Evolutionary conservation across 2,329 filamentous ascomycete genomes (phyloP).

Genomic region (Fusarium nurragi): DNA sequence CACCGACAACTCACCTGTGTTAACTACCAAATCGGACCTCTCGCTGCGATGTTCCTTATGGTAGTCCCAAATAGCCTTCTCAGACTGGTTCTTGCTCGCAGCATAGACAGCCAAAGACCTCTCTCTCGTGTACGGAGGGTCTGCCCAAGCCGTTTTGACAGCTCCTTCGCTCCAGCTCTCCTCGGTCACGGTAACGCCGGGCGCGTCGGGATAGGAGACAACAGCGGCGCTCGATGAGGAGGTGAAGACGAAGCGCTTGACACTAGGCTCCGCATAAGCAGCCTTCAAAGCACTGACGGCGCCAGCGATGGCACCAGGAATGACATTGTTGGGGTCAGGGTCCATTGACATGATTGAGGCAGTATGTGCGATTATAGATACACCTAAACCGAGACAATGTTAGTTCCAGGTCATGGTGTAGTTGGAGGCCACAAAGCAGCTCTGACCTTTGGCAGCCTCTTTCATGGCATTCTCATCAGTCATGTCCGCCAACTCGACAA

Average conservation of each 20-base stretch:
- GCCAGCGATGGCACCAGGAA: conserved; percentile 48
- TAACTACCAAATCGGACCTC: conserved; percentile 44
- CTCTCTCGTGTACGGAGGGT: conserved; percentile 47
- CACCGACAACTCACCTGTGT: conserved; percentile 21
- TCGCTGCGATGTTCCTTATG: conserved; percentile 30
- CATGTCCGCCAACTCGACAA: conserved; percentile 50
- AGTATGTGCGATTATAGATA: conserved; percentile 50
- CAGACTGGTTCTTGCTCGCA: conserved; percentile 52
- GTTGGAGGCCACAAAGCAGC: rapidly evolving
- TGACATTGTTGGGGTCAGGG: conserved; percentile 52
- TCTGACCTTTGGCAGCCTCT: conserved; percentile 43
- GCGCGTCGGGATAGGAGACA: background rate
- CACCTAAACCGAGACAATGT: conserved; percentile 3
- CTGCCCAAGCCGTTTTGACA: conserved; percentile 49
- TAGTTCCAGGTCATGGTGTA: rapidly evolving
- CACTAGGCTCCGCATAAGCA: conserved; percentile 46
- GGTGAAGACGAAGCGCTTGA: conserved; percentile 52
- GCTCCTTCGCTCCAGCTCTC: conserved; percentile 49
- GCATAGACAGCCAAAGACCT: conserved; percentile 47
- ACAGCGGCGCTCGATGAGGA: conserved; percentile 25
- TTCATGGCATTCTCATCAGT: conserved; percentile 37
- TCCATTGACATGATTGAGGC: conserved; percentile 50
- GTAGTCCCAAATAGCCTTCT: conserved; percentile 53
- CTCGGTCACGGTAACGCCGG: conserved; percentile 8
- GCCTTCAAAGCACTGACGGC: conserved; percentile 47